phyloP scores from a whole-genome alignment of 805 yeast genomes.

The Myxozyma kluyveri region DNA sequence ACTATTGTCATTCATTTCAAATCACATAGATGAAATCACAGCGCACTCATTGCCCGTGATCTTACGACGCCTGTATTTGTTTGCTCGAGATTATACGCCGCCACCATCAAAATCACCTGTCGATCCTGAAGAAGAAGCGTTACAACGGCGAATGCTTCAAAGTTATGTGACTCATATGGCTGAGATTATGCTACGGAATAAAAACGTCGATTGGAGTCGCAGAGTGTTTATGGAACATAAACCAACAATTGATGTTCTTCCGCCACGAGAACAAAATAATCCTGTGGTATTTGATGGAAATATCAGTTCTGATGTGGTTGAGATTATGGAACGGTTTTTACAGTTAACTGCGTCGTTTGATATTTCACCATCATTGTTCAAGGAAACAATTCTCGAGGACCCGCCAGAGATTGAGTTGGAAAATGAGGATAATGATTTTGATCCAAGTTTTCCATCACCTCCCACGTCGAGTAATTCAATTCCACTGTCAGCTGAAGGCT shows the following conservation, averaged over 20 bases:
- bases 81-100: slow-evolving; percentile 53
- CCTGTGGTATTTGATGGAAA: slow-evolving; percentile 31
- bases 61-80: slow-evolving; percentile 58
- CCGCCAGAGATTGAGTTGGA: slow-evolving; percentile 38
- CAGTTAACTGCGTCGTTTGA: slow-evolving; percentile 65
- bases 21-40: slow-evolving; percentile 40
- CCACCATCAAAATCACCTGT: slow-evolving; percentile 47
- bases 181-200: slow-evolving; percentile 41
- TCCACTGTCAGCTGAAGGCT: slow-evolving; percentile 38
- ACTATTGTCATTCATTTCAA: slow-evolving; percentile 50
- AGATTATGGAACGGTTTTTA: slow-evolving; percentile 42
- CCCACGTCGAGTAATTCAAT: slow-evolving; percentile 20
- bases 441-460: slow-evolving; percentile 37
- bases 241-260: slow-evolving; percentile 33
- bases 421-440: slow-evolving; percentile 40
- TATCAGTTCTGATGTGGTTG: slow-evolving; percentile 35
- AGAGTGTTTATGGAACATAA: slow-evolving; percentile 38
- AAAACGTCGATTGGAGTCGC: slow-evolving; percentile 36
- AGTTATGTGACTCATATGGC: slow-evolving; percentile 57
- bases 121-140: slow-evolving; percentile 43
- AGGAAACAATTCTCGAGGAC: slow-evolving; percentile 35
- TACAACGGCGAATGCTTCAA: slow-evolving; percentile 62
- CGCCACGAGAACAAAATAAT: slow-evolving; percentile 32
- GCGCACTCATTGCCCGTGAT: slow-evolving; percentile 44
- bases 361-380: slow-evolving; percentile 53